Percentiles rank a stretch among this genome's conserved stretches.
Evolutionary conservation across 805 yeast genomes (phyloP).

Genomic region (Saccharomycopsis oosterbeekiorum): DNA sequence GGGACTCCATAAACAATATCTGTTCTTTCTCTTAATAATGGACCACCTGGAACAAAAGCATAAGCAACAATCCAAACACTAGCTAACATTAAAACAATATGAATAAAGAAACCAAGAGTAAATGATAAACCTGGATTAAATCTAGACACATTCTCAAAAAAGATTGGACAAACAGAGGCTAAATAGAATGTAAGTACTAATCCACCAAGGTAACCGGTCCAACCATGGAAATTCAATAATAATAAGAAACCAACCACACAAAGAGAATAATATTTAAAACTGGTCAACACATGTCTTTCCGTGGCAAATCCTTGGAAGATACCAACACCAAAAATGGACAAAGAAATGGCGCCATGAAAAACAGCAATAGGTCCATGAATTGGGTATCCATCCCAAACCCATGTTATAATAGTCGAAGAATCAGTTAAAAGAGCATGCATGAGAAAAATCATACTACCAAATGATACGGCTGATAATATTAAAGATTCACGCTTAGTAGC

Average conservation of each 20-base stretch:
- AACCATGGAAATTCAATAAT: conserved; percentile 45
- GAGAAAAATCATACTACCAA: conserved; percentile 68
- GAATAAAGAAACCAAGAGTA: conserved; percentile 37
- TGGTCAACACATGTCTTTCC: conserved; percentile 12
- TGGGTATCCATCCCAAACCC: conserved; percentile 97
- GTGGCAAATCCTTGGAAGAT: conserved; percentile 33
- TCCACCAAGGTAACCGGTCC: conserved; percentile 75
- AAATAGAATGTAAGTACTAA: conserved; percentile 50
- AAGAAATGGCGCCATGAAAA: conserved; percentile 66
- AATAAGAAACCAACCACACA: conserved; percentile 43
- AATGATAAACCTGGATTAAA: conserved; percentile 48
- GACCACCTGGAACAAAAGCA: conserved; percentile 96
- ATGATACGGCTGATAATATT: conserved; percentile 49
- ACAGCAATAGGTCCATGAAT: conserved; percentile 80
- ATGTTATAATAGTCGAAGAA: conserved; percentile 74
- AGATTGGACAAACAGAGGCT: conserved; percentile 46
- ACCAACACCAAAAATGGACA: conserved; percentile 52
- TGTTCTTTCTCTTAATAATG: conserved; percentile 76
- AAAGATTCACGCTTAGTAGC: conserved; percentile 30
- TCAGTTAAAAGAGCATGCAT: conserved; percentile 71
- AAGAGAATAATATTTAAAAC: conserved; percentile 12
- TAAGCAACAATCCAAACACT: conserved; percentile 98
- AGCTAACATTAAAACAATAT: conserved; percentile 53
- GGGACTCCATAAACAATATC: conserved; percentile 60
- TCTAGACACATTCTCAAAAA: conserved; percentile 48